Percentiles rank a stretch among this genome's conserved stretches.
phyloP scores from a whole-genome alignment of 352 stramenopile genomes.

The Elongisporangium anandrum region DNA sequence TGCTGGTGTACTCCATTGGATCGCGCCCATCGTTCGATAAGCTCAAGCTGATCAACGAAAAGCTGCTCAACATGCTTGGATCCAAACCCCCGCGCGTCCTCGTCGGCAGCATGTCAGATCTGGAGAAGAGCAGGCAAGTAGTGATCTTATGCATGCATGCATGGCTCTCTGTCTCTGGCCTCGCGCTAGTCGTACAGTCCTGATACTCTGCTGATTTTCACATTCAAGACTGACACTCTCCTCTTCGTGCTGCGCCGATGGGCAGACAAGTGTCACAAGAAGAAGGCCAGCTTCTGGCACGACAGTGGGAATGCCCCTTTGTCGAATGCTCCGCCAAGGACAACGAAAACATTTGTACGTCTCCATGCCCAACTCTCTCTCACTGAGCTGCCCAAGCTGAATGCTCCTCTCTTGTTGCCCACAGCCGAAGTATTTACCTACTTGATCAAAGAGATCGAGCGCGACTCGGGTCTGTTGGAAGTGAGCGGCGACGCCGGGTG shows the following conservation, averaged over 20 bases:
- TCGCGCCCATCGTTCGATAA: constrained; percentile 93
- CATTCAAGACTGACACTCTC: constrained; percentile 1
- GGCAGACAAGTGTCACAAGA: constrained; percentile 73
- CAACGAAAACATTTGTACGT: constrained; percentile 89
- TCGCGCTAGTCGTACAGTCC: constrained; percentile 6
- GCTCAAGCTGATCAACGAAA: constrained; percentile 93
- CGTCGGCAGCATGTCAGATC: constrained; percentile 94
- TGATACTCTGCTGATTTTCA: constrained; percentile 1
- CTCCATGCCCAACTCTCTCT: not conserved
- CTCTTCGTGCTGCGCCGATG: not conserved
- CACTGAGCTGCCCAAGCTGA: too few species aligned
- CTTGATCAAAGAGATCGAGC: constrained; percentile 89
- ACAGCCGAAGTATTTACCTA: constrained; percentile 88
- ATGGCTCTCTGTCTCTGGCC: not conserved
- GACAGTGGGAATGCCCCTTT: constrained; percentile 91
- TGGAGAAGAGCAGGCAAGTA: constrained; percentile 85
- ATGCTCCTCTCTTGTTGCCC: not conserved
- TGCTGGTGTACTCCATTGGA: constrained; percentile 93
- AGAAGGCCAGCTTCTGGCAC: constrained; percentile 86
- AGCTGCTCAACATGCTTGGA: constrained; percentile 92
- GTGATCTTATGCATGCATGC: not conserved
- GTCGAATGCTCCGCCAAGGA: constrained; percentile 93
- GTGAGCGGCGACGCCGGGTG: constrained; percentile 72
- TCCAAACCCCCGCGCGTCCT: constrained; percentile 92
- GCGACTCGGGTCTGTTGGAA: constrained; percentile 81